phyloP scores from a whole-genome alignment of 345 rosid genomes.

The Sisymbrium altissimum region DNA sequence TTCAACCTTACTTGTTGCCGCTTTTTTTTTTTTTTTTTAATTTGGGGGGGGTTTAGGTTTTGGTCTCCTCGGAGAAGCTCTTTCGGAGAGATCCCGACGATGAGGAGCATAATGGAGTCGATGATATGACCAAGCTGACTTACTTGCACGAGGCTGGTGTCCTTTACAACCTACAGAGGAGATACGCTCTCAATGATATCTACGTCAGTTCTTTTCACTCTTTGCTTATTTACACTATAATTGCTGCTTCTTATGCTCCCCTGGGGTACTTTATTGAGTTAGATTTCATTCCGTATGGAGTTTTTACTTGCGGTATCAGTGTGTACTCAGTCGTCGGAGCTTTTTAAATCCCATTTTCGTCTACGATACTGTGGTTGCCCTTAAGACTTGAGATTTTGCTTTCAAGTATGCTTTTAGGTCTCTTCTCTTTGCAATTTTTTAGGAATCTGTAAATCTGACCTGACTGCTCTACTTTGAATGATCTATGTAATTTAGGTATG shows the following conservation, averaged over 20 bases:
- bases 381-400: not conserved
- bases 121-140: constrained; percentile 93
- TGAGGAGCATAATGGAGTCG: constrained; percentile 92
- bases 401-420: constrained; percentile 8
- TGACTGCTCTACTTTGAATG: constrained; percentile 12
- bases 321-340: not conserved
- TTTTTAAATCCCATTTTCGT: not conserved
- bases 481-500: not conserved
- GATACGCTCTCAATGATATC: constrained; percentile 91
- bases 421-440: not conserved
- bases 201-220: constrained; percentile 54
- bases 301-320: not conserved
- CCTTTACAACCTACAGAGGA: constrained; percentile 78
- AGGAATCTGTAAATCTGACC: not conserved
- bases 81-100: constrained; percentile 74
- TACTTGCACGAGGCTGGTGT: constrained; percentile 98
- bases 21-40: not conserved
- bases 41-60: constrained; percentile 40
- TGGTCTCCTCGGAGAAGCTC: constrained; percentile 49
- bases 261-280: not conserved
- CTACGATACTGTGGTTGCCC: not conserved
- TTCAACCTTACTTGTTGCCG: not conserved
- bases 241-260: not conserved
- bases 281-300: constrained; percentile 2
- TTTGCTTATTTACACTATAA: not conserved